These are phyloP conservation scores for Allium cepa DNA, from an alignment of 106 monocot genomes.

Conservation along the genomic window DNA sequence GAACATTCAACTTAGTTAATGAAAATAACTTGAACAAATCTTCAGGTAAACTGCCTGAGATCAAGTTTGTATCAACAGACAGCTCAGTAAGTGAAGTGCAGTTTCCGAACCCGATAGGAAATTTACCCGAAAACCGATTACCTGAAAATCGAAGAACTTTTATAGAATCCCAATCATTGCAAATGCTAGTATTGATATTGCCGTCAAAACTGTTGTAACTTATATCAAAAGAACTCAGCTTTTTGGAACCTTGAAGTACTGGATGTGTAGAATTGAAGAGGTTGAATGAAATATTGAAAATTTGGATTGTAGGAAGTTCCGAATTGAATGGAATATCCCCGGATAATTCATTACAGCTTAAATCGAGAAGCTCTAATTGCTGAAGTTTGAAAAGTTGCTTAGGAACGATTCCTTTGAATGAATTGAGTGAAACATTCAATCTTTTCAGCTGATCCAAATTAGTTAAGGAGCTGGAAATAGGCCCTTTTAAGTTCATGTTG, in stretches of 20 bases:
- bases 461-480: constrained; percentile 34
- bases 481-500: constrained; percentile 36
- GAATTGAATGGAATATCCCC: constrained; percentile 25
- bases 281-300: constrained; percentile 54
- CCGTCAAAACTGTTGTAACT: constrained; percentile 50
- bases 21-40: constrained; percentile 53
- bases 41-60: constrained; percentile 53
- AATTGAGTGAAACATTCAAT: constrained; percentile 53
- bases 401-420: constrained; percentile 42
- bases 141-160: constrained; percentile 37
- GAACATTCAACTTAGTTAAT: constrained; percentile 30
- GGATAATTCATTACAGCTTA: constrained; percentile 55
- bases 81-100: constrained; percentile 61
- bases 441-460: constrained; percentile 36
- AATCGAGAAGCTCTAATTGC: constrained; percentile 38
- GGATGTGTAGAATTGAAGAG: constrained; percentile 28
- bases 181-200: constrained; percentile 36
- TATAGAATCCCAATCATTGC: constrained; percentile 30
- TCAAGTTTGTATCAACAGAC: constrained; percentile 29
- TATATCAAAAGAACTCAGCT: constrained; percentile 37
- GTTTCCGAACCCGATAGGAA: constrained; percentile 71
- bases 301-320: constrained; percentile 33
- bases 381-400: constrained; percentile 30
- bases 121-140: constrained; percentile 38
- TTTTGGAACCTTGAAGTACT: constrained; percentile 25